A percentile compares a stretch with the other conserved stretches of the same genome.
Conservation (phyloP, 140 eudicot species). For the Anethum foeniculum region DNA sequence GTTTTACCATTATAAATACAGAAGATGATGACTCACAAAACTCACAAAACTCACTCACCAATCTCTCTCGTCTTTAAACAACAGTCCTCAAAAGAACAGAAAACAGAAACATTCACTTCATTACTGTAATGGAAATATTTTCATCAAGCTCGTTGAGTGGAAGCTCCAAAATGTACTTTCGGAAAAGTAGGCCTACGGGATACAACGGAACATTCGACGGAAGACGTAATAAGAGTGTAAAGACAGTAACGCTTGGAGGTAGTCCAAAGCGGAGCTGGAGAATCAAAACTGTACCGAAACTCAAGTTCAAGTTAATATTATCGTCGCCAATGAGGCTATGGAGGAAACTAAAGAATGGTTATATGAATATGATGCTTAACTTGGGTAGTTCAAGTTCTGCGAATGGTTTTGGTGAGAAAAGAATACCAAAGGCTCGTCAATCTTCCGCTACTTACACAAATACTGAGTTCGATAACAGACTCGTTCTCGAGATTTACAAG, state of each 20-base stretch:
- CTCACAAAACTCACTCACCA: neutral
- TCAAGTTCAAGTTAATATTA: conserved; percentile 20
- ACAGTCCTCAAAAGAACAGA: neutral
- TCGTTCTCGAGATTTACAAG: conserved; percentile 54
- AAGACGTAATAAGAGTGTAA: conserved; percentile 10
- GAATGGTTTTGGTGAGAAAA: conserved; percentile 20
- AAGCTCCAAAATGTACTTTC: neutral
- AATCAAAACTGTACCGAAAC: conserved; percentile 28
- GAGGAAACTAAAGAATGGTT: conserved; percentile 39
- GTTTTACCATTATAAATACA: neutral
- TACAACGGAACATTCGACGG: conserved; percentile 5
- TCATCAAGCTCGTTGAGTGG: neutral
- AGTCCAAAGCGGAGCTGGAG: conserved; percentile 30
- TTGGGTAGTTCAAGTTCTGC: neutral
- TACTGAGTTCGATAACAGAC: conserved; percentile 34
- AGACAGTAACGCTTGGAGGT: conserved; percentile 15
- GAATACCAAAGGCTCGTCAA: conserved; percentile 24
- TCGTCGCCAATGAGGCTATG: conserved; percentile 38
- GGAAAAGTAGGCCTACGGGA: conserved; percentile 17
- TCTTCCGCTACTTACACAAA: conserved; percentile 15
- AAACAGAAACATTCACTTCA: neutral
- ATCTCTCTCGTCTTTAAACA: neutral
- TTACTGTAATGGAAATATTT: neutral
- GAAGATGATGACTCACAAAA: neutral
- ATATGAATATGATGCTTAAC: conserved; percentile 35